Evolutionary conservation across 179 eudicot genomes (phyloP).

Genomic region (Beta corolliflora): DNA sequence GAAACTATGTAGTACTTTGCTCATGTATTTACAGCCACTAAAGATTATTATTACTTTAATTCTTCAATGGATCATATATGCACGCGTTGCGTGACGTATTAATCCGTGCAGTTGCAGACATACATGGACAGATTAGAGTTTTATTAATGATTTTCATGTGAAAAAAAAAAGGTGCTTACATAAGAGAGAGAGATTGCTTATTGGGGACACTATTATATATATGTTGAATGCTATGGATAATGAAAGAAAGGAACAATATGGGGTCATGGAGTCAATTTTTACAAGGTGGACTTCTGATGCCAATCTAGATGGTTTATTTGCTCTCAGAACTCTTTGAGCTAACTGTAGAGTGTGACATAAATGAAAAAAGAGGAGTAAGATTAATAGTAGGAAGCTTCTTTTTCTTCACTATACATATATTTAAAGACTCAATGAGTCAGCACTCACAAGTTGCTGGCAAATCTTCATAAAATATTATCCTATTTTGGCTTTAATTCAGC

Average conservation of each 20-base stretch:
- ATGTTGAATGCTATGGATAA: conserved; percentile 27
- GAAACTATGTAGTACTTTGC: conserved; percentile 25
- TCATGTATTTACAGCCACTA: conserved; percentile 31
- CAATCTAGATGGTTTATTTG: conserved; percentile 30
- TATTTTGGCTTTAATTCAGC: conserved; percentile 2
- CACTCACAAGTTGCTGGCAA: conserved; percentile 21
- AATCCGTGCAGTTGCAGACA: conserved; percentile 21
- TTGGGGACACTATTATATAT: conserved; percentile 25
- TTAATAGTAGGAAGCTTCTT: conserved; percentile 22
- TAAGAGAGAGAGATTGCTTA: conserved; percentile 33
- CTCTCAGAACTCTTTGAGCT: conserved; percentile 23
- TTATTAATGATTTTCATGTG: conserved; percentile 36
- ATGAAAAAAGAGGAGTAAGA: conserved; percentile 12
- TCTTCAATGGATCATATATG: conserved; percentile 32
- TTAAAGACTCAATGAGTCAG: conserved; percentile 27
- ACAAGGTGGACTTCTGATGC: conserved; percentile 19
- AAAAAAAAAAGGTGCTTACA: conserved; percentile 38
- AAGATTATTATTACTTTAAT: conserved; percentile 9
- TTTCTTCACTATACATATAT: conserved; percentile 16
- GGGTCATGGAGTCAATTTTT: conserved; percentile 21
- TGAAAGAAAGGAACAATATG: conserved; percentile 20
- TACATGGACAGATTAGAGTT: conserved; percentile 25
- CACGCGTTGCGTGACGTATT: conserved; percentile 36
- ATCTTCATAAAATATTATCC: conserved; percentile 15
- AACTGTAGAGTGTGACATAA: conserved; percentile 26